Base-by-base conservation (phyloP, 106 monocot species). In the Amphibolis antarctica region DNA sequence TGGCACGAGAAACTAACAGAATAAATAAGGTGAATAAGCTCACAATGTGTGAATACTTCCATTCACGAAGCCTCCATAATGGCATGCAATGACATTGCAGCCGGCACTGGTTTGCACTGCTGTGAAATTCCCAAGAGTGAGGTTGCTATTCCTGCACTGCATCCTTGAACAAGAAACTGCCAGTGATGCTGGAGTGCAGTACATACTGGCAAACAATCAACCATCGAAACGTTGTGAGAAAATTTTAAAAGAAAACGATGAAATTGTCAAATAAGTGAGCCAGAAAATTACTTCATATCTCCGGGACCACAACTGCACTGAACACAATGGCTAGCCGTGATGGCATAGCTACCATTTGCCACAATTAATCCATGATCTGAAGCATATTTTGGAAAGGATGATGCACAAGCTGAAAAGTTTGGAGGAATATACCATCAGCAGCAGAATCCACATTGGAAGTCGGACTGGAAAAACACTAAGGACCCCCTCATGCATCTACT, bases 301-400 rank as follows among this genome's bases (percentile, higher is more conserved):
- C 78, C 86, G 31, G 84, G 84, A 0, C 90, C 90, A 29, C 90
- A 98, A 71, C 90, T 98, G 69, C 96, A 98, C 45, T 90, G 84
- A 25, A 98, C 86, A 59, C 96, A 90, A 62, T 80, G 85, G 28
- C 86, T 67, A 29, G 90, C 89, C 50, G 96, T 78, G 44, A 86
- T 79, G 19, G 86, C 70, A 62, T 87, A 90, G 66, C 78, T 90
- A n/a, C 89, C 86, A 80, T 98, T 90, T 52, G 96, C 85, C 43
- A 85, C 84, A 57, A 82, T 63, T 78, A 98, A 45, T 58, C 82
- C 86, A 76, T 66, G 62, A 60, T 98, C 96, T 28, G 96, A 78
- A 12, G 96, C 77, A 55, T 48, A 82, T 29, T 44, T 82, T 24
- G 90, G 86, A 65, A 90, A 87, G 21, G 46, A 54, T 18, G 96